These are phyloP conservation scores for Candida gigantensis DNA, from an alignment of 1,139 yeast genomes.

Conservation along the genomic window DNA sequence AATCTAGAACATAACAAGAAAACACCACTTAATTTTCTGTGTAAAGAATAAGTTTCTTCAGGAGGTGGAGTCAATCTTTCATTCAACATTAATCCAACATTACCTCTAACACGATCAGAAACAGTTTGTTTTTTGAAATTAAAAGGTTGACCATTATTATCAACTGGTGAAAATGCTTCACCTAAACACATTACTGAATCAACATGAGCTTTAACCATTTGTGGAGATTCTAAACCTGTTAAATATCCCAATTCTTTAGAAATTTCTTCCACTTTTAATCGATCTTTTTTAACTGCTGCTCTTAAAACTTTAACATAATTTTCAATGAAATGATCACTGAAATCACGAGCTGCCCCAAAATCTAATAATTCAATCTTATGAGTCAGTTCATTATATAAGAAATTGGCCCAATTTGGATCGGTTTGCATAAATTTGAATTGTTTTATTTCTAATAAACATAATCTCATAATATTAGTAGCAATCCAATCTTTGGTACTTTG, in stretches of 20 bases:
- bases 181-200: slow-evolving; percentile 90
- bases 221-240: slow-evolving; percentile 84
- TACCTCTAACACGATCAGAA: slow-evolving; percentile 85
- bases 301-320: slow-evolving; percentile 74
- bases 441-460: slow-evolving; percentile 84
- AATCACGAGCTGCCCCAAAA: slow-evolving; percentile 91
- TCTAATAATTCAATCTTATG: slow-evolving; percentile 81
- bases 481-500: slow-evolving; percentile 79
- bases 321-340: slow-evolving; percentile 62
- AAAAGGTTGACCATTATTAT: slow-evolving; percentile 51
- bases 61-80: slow-evolving; percentile 97
- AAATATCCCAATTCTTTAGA: slow-evolving; percentile 81
- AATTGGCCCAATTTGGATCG: slow-evolving; percentile 99
- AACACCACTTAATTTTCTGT: slow-evolving; percentile 93
- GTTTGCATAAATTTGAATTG: slow-evolving; percentile 93
- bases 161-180: slow-evolving; percentile 77
- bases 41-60: slow-evolving; percentile 93
- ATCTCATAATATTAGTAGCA: slow-evolving; percentile 82
- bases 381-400: slow-evolving; percentile 70
- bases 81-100: slow-evolving; percentile 83
- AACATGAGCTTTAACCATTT: slow-evolving; percentile 89
- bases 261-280: slow-evolving; percentile 60
- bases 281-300: slow-evolving; percentile 74
- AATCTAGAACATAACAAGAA: slow-evolving; percentile 86
- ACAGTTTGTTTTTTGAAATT: slow-evolving; percentile 85